phyloP scores from a whole-genome alignment of 345 rosid genomes.

The Luvunga scandens region DNA sequence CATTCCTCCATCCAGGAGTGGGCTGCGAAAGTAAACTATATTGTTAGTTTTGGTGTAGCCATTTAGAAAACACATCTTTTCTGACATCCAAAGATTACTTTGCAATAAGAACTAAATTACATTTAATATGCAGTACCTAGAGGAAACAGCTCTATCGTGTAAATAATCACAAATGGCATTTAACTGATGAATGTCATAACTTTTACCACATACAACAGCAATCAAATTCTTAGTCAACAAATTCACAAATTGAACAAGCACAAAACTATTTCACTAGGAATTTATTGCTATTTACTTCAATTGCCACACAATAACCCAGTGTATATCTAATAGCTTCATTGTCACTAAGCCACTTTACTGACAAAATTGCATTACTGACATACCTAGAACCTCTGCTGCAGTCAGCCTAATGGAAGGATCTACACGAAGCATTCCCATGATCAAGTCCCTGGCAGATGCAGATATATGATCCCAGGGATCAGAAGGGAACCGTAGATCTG shows the following conservation, averaged over 20 bases:
- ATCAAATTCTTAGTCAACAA: background rate
- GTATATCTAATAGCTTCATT: background rate
- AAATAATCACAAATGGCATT: background rate
- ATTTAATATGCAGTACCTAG: background rate
- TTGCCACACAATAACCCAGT: background rate
- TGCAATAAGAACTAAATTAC: background rate
- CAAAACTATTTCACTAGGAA: background rate
- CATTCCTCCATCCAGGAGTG: slow-evolving; percentile 71
- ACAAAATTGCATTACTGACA: background rate
- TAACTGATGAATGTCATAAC: background rate
- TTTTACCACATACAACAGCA: background rate
- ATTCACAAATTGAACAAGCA: background rate
- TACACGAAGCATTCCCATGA: slow-evolving; percentile 65
- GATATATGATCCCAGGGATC: slow-evolving; percentile 71
- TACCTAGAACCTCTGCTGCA: slow-evolving; percentile 67
- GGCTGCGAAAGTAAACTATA: slow-evolving; percentile 36
- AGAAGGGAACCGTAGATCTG: slow-evolving; percentile 62
- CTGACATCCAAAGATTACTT: background rate
- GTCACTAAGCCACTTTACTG: background rate
- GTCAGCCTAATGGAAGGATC: slow-evolving; percentile 72
- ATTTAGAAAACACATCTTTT: background rate
- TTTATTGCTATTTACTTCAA: background rate
- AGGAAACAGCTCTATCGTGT: background rate
- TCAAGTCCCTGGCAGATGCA: slow-evolving; percentile 57
- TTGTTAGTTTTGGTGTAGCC: background rate